phyloP scores from a whole-genome alignment of 345 rosid species.

The Excoecaria agallocha region DNA sequence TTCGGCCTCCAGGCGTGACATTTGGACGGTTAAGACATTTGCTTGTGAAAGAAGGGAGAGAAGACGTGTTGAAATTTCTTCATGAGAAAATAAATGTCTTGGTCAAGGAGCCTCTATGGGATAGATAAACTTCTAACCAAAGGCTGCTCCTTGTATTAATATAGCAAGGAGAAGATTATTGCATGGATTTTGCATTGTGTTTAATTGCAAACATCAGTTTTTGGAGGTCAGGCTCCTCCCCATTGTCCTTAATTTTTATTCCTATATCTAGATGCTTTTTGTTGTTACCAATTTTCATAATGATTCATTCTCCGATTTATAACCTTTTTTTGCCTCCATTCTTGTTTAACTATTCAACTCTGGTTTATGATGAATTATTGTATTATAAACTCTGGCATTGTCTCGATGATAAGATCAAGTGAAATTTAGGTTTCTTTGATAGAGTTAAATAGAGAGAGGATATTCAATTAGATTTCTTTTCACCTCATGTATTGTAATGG shows the following conservation, averaged over 20 bases:
- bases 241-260: neutral
- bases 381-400: too few relatives aligned
- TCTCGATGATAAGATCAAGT: too few relatives aligned
- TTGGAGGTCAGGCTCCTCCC: neutral
- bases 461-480: too few relatives aligned
- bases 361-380: too few relatives aligned
- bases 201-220: conserved; percentile 3
- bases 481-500: too few relatives aligned
- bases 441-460: too few relatives aligned
- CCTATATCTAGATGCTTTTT: neutral
- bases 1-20: conserved; percentile 61
- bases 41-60: conserved; percentile 81
- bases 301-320: too few relatives aligned
- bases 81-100: conserved; percentile 67
- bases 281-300: too few relatives aligned
- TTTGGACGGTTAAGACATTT: conserved; percentile 73
- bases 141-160: neutral
- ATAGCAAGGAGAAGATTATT: conserved; percentile 4
- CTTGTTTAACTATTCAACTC: neutral
- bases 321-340: neutral
- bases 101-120: conserved; percentile 77
- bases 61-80: conserved; percentile 83
- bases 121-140: conserved; percentile 30
- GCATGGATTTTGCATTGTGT: neutral
- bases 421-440: too few relatives aligned